Evolutionary conservation across 495 filamentous ascomycete genomes (phyloP).

Genomic region (Apodospora peruviana): DNA sequence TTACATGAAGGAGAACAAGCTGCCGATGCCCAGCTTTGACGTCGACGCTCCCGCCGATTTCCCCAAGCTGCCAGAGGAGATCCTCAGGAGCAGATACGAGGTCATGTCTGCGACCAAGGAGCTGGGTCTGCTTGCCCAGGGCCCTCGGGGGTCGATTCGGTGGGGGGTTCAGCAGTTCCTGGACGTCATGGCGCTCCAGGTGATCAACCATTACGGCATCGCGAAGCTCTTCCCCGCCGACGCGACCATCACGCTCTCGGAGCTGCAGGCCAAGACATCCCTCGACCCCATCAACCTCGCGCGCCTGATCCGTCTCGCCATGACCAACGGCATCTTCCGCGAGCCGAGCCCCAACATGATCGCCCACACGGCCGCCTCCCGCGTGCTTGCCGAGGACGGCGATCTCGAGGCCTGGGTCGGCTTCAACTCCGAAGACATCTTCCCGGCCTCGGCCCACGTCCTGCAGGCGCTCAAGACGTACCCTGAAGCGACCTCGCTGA

Average conservation of each 20-base stretch:
- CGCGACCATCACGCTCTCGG: conserved; percentile 34
- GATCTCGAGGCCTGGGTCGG: conserved; percentile 45
- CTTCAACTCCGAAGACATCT: conserved; percentile 47
- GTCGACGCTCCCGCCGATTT: conserved; percentile 33
- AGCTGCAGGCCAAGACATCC: conserved; percentile 35
- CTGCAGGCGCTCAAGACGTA: conserved; percentile 28
- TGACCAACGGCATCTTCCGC: conserved; percentile 51
- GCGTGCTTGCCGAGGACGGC: conserved; percentile 37
- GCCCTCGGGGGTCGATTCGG: conserved; percentile 34
- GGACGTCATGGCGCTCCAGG: conserved; percentile 29
- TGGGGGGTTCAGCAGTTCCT: conserved; percentile 41
- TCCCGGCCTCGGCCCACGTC: conserved; percentile 39
- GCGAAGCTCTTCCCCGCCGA: conserved; percentile 35
- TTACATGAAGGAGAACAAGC: conserved; percentile 31
- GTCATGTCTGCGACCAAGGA: conserved; percentile 35
- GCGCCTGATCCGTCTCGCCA: conserved; percentile 50
- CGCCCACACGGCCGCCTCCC: conserved; percentile 47
- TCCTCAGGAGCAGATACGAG: conserved; percentile 28
- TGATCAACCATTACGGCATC: conserved; percentile 35
- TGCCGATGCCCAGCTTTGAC: conserved; percentile 32
- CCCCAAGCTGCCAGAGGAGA: conserved; percentile 32
- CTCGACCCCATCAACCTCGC: conserved; percentile 42
- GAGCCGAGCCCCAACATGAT: conserved; percentile 46
- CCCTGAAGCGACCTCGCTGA: conserved; percentile 35
- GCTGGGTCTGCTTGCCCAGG: conserved; percentile 33